Evolutionary conservation across 345 rosid genomes (phyloP).

Genomic region (Firmiana major): DNA sequence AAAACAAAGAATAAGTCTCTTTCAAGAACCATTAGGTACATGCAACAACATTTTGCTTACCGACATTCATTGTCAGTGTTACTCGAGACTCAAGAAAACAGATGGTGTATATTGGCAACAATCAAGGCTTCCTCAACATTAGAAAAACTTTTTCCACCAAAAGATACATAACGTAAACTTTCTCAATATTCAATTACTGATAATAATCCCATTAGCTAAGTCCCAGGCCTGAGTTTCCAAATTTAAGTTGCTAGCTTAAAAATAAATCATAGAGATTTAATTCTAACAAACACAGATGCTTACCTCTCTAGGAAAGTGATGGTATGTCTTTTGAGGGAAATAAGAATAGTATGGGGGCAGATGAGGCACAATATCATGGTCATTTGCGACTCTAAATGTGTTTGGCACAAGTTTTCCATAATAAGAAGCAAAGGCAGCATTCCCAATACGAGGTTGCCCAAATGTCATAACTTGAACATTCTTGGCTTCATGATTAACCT

Average conservation of each 20-base stretch:
- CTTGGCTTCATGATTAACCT: slow-evolving; percentile 67
- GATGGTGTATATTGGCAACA: background rate
- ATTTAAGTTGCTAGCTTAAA: background rate
- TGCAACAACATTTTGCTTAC: background rate
- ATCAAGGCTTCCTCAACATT: background rate
- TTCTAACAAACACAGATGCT: background rate
- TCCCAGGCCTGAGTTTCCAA: background rate
- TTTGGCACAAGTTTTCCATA: slow-evolving; percentile 66
- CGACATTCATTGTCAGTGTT: background rate
- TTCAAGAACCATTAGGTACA: background rate
- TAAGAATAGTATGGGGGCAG: slow-evolving; percentile 72
- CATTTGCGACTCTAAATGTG: slow-evolving; percentile 68
- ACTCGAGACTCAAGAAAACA: background rate
- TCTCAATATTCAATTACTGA: background rate
- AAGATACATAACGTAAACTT: background rate
- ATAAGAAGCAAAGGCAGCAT: slow-evolving; percentile 75
- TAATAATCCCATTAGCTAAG: background rate
- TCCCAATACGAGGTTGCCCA: slow-evolving; percentile 98
- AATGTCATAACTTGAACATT: slow-evolving; percentile 77
- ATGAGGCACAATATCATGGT: slow-evolving; percentile 87
- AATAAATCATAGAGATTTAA: background rate
- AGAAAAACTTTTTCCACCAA: background rate
- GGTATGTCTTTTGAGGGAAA: slow-evolving; percentile 87
- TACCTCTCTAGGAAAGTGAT: slow-evolving; percentile 97
- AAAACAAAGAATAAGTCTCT: background rate